A percentile compares a stretch with the other conserved stretches of the same genome.
phyloP scores from a whole-genome alignment of 1,284 basidiomycete genomes.

The Omphalotus olearius region DNA sequence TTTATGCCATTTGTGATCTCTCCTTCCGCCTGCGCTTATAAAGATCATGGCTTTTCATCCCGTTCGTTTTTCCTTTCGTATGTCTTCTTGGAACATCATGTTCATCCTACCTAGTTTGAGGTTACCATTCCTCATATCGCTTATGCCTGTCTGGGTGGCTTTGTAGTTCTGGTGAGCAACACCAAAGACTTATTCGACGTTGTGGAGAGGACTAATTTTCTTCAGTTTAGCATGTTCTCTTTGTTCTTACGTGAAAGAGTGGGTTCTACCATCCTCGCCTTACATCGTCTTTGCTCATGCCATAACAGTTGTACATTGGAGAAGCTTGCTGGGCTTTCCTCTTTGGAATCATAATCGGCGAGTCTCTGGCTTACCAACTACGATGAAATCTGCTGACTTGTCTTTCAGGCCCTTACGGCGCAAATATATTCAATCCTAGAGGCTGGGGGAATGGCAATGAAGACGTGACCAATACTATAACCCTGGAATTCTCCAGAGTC shows the following conservation, averaged over 20 bases:
- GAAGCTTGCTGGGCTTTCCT: slow-evolving; percentile 96
- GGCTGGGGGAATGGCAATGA: slow-evolving; percentile 66
- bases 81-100: neutral
- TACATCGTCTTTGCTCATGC: neutral
- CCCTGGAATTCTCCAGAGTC: slow-evolving; percentile 90
- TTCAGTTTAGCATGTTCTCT: slow-evolving; percentile 88
- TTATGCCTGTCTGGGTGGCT: slow-evolving; percentile 83
- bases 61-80: neutral
- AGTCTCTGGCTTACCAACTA: slow-evolving; percentile 18
- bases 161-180: slow-evolving; percentile 50
- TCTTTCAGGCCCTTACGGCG: slow-evolving; percentile 74
- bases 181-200: too few relatives aligned
- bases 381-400: slow-evolving; percentile 1
- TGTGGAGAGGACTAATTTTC: too few relatives aligned
- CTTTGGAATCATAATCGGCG: slow-evolving; percentile 89
- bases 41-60: slow-evolving; percentile 8
- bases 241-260: slow-evolving; percentile 89
- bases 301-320: slow-evolving; percentile 78
- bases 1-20: too few relatives aligned
- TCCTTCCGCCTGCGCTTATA: neutral
- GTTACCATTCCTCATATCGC: slow-evolving; percentile 68
- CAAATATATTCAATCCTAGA: slow-evolving; percentile 83
- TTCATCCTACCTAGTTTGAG: slow-evolving; percentile 47
- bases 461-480: slow-evolving; percentile 64
- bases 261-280: slow-evolving; percentile 15